These are phyloP conservation scores for Nicotiana obtusifolia DNA, from an alignment of 257 asterid species.

Conservation along the genomic window DNA sequence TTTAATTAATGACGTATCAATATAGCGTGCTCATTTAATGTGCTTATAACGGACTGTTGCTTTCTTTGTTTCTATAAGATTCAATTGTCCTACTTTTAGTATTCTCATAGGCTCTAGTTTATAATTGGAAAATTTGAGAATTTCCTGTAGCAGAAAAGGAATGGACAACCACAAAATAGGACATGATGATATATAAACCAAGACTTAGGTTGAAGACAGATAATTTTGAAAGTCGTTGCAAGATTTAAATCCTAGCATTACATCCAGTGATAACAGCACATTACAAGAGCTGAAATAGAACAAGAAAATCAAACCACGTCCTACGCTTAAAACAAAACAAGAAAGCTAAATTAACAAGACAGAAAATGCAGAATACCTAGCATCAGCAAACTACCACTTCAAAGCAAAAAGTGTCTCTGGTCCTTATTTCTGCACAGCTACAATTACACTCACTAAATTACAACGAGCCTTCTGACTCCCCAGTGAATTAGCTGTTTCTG, in stretches of 20 bases:
- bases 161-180: too few relatives aligned
- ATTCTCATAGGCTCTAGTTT: too few relatives aligned
- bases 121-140: too few relatives aligned
- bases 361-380: not conserved
- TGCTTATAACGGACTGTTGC: not conserved
- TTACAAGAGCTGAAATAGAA: not conserved
- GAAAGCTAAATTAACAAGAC: not conserved
- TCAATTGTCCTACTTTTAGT: too few relatives aligned
- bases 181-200: too few relatives aligned
- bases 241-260: not conserved
- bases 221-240: not conserved
- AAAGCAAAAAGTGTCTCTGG: not conserved
- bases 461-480: not conserved
- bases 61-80: not conserved
- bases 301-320: not conserved
- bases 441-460: not conserved
- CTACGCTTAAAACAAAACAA: not conserved
- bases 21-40: not conserved
- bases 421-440: not conserved
- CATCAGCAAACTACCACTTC: not conserved
- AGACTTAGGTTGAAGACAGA: not conserved
- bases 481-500: not conserved
- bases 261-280: not conserved
- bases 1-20: not conserved
- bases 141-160: too few relatives aligned